Conservation (phyloP, 768 basidiomycete species). For the Xerocomellus chrysenteron region DNA sequence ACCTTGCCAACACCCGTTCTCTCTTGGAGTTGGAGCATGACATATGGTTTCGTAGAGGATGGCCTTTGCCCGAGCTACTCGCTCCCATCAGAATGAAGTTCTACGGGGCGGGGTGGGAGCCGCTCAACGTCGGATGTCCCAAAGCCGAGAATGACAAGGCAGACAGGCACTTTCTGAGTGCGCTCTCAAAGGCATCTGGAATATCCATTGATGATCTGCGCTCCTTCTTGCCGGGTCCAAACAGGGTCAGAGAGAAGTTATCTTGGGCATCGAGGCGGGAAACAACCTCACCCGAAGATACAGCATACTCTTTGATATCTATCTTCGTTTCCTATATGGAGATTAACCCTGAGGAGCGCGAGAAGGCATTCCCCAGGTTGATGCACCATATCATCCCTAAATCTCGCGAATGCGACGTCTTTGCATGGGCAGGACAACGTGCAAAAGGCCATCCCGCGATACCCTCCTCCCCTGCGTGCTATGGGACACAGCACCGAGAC, state of each 20-base stretch:
- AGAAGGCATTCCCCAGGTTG: slow-evolving; percentile 5
- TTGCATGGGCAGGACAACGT: slow-evolving; percentile 3
- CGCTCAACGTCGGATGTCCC: background rate
- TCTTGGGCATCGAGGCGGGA: background rate
- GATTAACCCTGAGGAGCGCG: background rate
- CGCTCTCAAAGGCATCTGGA: slow-evolving; percentile 4
- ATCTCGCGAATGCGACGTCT: slow-evolving; percentile 3
- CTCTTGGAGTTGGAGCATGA: slow-evolving; percentile 1
- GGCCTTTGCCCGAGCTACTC: slow-evolving; percentile 1
- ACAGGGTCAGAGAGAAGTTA: slow-evolving; percentile 6
- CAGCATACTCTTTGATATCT: slow-evolving; percentile 1
- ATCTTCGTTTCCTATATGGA: slow-evolving; percentile 6
- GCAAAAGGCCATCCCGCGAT: slow-evolving; percentile 4
- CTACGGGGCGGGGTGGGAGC: slow-evolving; percentile 5
- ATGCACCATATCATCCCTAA: slow-evolving; percentile 4
- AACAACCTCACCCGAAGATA: background rate
- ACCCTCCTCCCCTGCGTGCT: slow-evolving; percentile 7
- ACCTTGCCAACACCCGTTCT: background rate
- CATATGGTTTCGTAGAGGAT: slow-evolving; percentile 3
- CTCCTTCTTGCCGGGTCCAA: background rate
- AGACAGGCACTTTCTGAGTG: background rate
- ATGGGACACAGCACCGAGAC: background rate
- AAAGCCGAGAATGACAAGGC: slow-evolving; percentile 7
- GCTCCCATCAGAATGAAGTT: slow-evolving; percentile 3
- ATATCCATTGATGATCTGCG: slow-evolving; percentile 2